Evolutionary conservation across 148 eudicot genomes (phyloP).

Genomic region (Cornus suecica): DNA sequence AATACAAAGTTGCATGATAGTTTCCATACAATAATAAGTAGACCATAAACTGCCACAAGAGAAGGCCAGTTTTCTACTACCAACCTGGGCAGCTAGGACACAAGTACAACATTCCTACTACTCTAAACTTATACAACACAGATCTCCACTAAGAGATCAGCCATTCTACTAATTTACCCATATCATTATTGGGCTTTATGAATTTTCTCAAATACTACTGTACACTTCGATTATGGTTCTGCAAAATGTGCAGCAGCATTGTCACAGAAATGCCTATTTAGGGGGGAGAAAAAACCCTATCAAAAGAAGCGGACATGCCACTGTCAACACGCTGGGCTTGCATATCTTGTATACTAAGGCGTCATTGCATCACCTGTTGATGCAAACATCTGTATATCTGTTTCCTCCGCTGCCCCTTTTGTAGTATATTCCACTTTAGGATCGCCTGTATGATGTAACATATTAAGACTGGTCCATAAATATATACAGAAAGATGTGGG

Average conservation of each 20-base stretch:
- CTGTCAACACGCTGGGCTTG: slow-evolving; percentile 12
- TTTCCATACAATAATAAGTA: slow-evolving; percentile 2
- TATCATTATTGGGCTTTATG: slow-evolving; percentile 8
- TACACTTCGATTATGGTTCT: slow-evolving; percentile 46
- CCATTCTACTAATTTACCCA: slow-evolving; percentile 10
- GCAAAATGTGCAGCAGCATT: slow-evolving; percentile 20
- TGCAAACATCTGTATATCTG: slow-evolving; percentile 63
- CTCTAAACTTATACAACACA: slow-evolving; percentile 29
- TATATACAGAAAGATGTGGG: background rate
- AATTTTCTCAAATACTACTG: slow-evolving; percentile 42
- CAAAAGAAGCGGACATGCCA: slow-evolving; percentile 38
- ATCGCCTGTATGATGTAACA: slow-evolving; percentile 35
- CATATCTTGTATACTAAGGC: slow-evolving; percentile 25
- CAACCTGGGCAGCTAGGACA: slow-evolving; percentile 92
- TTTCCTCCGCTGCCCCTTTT: slow-evolving; percentile 41
- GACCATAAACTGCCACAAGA: slow-evolving; percentile 85
- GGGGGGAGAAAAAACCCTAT: slow-evolving; percentile 21
- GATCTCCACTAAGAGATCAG: slow-evolving; percentile 5
- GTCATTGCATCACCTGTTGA: slow-evolving; percentile 66
- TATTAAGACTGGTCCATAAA: slow-evolving; percentile 5
- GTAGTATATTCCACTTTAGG: slow-evolving; percentile 34
- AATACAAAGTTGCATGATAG: background rate
- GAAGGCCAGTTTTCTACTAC: slow-evolving; percentile 71
- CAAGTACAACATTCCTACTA: slow-evolving; percentile 14
- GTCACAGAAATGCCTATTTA: slow-evolving; percentile 13